Percentiles rank a stretch among this genome's conserved stretches.
Evolutionary conservation across 257 asterid genomes (phyloP).

Genomic region (Cruciata laevipes): DNA sequence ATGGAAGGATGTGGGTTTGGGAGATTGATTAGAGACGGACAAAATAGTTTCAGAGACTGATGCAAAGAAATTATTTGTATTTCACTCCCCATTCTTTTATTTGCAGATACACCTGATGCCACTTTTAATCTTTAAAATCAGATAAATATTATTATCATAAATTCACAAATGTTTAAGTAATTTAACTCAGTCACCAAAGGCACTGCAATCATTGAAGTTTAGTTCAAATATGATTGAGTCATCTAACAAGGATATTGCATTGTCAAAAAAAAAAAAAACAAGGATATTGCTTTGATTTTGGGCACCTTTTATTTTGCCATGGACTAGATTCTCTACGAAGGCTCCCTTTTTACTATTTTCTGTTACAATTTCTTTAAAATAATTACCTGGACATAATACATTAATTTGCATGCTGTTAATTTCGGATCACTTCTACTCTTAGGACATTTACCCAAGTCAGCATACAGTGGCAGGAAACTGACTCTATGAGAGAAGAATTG

Average conservation of each 20-base stretch:
- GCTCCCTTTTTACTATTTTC: not conserved
- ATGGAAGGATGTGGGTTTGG: not conserved
- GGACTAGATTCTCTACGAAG: not conserved
- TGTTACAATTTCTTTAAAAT: not conserved
- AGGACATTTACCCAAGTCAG: constrained; percentile 99
- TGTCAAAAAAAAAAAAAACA: no score
- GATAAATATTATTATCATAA: not conserved
- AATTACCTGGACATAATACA: not conserved
- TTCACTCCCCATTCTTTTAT: not conserved
- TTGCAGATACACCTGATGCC: not conserved
- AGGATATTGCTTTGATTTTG: not conserved
- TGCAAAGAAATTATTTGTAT: no score
- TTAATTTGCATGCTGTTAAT: constrained; percentile 3
- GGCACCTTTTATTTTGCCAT: not conserved
- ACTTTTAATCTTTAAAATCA: not conserved
- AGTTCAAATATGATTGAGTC: not conserved
- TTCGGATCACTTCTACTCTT: constrained; percentile 23
- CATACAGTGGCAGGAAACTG: constrained; percentile 99
- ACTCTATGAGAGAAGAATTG: constrained; percentile 96
- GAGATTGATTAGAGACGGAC: not conserved
- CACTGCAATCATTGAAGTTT: not conserved
- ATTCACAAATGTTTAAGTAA: not conserved
- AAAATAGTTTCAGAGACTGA: not conserved
- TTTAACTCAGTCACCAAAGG: not conserved
- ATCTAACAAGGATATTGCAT: not conserved